A percentile compares a stretch with the other conserved stretches of the same genome.
Conservation (phyloP, 441 rosid genomes). For the Aleurites moluccanus region DNA sequence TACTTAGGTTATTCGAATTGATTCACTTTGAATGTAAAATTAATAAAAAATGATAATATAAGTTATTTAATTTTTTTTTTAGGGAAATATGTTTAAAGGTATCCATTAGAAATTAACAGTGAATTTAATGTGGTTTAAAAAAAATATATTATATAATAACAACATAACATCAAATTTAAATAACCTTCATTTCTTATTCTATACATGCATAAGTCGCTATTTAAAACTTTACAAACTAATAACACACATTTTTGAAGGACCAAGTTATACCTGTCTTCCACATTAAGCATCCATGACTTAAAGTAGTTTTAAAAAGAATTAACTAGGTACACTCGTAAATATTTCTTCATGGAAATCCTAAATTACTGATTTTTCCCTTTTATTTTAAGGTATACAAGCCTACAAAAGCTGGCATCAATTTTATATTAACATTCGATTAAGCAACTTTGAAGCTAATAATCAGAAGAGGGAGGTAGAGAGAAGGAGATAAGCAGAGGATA, state of each 20-base stretch:
- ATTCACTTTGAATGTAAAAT: too few species aligned
- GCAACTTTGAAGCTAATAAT: neutral
- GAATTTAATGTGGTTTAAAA: too few species aligned
- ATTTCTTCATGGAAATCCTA: neutral
- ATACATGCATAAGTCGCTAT: too few species aligned
- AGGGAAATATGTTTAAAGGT: too few species aligned
- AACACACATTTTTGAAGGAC: neutral
- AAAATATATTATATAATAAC: too few species aligned
- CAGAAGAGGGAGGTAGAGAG: neutral
- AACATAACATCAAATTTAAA: too few species aligned
- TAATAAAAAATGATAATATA: too few species aligned
- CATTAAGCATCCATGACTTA: neutral
- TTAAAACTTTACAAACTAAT: too few species aligned
- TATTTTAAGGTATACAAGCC: slow-evolving; percentile 11
- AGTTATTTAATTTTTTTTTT: too few species aligned
- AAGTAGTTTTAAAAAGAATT: neutral
- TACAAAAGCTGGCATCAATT: neutral
- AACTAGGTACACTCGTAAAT: neutral
- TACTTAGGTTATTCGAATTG: too few species aligned
- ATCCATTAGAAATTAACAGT: too few species aligned
- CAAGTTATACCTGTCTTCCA: neutral
- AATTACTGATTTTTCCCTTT: neutral
- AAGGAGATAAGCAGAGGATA: neutral
- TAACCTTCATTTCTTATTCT: too few species aligned
- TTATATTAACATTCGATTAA: neutral